Conservation (phyloP, 2,329 filamentous ascomycete species). For the Hirsutella thompsonii region DNA sequence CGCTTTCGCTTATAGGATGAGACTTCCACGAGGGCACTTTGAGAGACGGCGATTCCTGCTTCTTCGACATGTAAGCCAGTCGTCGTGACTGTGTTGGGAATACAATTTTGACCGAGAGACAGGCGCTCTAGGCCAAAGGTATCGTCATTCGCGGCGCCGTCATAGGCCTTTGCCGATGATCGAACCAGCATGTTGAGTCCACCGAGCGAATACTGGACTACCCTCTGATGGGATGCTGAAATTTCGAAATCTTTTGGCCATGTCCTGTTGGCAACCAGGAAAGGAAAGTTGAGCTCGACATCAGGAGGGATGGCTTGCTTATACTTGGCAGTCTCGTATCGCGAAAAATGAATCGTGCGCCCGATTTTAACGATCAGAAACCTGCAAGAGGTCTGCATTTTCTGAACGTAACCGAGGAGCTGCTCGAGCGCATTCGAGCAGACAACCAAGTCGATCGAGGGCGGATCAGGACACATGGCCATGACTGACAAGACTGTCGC, state of each 20-base stretch:
- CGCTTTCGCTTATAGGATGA: neutral
- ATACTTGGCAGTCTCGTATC: constrained; percentile 48
- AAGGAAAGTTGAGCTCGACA: constrained; percentile 52
- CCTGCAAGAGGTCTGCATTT: constrained; percentile 33
- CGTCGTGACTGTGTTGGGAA: too few species aligned
- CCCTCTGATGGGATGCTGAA: constrained; percentile 47
- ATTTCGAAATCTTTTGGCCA: constrained; percentile 40
- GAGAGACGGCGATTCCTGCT: neutral
- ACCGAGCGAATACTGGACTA: neutral
- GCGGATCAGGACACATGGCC: constrained; percentile 9
- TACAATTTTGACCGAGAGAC: neutral
- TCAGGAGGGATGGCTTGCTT: constrained; percentile 48
- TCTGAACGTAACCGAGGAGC: constrained; percentile 38
- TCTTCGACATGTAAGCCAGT: neutral
- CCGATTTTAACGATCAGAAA: constrained; percentile 40
- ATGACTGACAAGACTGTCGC: constrained; percentile 30
- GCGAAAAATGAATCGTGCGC: constrained; percentile 44
- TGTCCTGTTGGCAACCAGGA: too few species aligned
- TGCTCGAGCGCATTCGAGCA: constrained; percentile 47
- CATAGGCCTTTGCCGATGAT: neutral
- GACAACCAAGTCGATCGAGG: constrained; percentile 34
- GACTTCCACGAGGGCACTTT: neutral
- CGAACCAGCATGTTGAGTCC: neutral
- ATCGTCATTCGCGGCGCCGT: neutral
- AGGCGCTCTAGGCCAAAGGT: neutral